phyloP scores from a whole-genome alignment of 192 early-diverging fungal species.

The Gaertneriomyces sp. region DNA sequence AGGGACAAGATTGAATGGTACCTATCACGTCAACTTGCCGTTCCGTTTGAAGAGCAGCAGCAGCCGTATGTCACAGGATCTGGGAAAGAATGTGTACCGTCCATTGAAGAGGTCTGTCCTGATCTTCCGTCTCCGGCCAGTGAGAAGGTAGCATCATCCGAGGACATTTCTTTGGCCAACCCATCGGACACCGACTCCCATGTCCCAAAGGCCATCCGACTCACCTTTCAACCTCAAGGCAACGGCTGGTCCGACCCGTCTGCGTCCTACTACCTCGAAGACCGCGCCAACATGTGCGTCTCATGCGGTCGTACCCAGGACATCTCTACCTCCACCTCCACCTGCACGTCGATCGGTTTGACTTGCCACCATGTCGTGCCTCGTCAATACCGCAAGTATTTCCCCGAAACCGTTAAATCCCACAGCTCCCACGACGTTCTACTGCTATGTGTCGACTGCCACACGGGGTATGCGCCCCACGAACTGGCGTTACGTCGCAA shows the following conservation, averaged over 20 bases:
- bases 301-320: constrained; percentile 7
- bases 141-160: too few relatives aligned
- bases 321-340: neutral
- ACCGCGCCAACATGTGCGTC: constrained; percentile 19
- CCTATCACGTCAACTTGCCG: constrained; percentile 6
- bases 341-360: neutral
- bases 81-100: too few relatives aligned
- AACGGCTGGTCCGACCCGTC: neutral
- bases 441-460: constrained; percentile 20
- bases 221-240: constrained; percentile 21
- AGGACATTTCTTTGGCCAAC: too few relatives aligned
- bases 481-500: neutral
- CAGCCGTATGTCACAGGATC: neutral
- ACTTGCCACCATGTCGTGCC: constrained; percentile 5
- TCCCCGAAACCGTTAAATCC: constrained; percentile 18
- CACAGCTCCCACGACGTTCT: constrained; percentile 22
- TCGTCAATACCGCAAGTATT: constrained; percentile 14
- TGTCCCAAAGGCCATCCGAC: constrained; percentile 4
- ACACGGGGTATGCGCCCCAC: constrained; percentile 17
- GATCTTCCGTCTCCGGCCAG: neutral
- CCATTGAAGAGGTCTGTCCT: neutral
- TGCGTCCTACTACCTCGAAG: constrained; percentile 24
- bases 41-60: neutral
- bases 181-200: too few relatives aligned
- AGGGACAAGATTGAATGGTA: constrained; percentile 31